These are phyloP conservation scores for Protomyces arabidopsidicola DNA, from an alignment of 1,139 yeast species.

Conservation along the genomic window DNA sequence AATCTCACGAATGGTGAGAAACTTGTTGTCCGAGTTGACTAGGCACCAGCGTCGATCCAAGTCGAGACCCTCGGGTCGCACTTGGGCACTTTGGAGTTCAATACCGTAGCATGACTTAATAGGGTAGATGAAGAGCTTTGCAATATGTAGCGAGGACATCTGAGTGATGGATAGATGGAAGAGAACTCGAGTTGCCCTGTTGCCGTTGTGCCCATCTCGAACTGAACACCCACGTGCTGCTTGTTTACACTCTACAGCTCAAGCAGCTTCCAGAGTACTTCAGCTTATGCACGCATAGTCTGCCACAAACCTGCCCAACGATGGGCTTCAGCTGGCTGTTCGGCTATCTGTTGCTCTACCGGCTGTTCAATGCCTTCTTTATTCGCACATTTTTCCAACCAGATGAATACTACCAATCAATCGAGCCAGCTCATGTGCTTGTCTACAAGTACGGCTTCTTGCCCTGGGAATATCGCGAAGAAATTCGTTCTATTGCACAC, in stretches of 20 bases:
- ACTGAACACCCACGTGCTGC: too few relatives aligned
- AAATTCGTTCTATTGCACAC: constrained; percentile 71
- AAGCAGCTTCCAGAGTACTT: too few relatives aligned
- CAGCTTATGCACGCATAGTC: too few relatives aligned
- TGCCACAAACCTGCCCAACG: not conserved
- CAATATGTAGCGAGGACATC: not conserved
- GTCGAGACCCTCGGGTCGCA: constrained; percentile 16
- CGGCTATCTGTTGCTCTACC: not conserved
- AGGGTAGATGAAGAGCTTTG: constrained; percentile 22
- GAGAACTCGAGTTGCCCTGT: too few relatives aligned
- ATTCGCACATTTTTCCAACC: constrained; percentile 84
- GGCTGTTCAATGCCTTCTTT: constrained; percentile 53
- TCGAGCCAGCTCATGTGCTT: constrained; percentile 81
- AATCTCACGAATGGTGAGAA: constrained; percentile 22
- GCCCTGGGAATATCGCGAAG: constrained; percentile 92
- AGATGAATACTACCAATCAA: constrained; percentile 88
- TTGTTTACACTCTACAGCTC: too few relatives aligned
- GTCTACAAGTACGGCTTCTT: constrained; percentile 76
- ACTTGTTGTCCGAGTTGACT: constrained; percentile 12
- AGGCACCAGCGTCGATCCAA: constrained; percentile 14
- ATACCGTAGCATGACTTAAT: constrained; percentile 24
- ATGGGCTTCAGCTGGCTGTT: constrained; percentile 1
- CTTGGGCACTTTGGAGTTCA: not conserved
- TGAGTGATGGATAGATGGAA: not conserved
- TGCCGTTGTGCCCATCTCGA: too few relatives aligned